Conservation (phyloP, 345 rosid species). For the Eucalyptus cladocalyx region DNA sequence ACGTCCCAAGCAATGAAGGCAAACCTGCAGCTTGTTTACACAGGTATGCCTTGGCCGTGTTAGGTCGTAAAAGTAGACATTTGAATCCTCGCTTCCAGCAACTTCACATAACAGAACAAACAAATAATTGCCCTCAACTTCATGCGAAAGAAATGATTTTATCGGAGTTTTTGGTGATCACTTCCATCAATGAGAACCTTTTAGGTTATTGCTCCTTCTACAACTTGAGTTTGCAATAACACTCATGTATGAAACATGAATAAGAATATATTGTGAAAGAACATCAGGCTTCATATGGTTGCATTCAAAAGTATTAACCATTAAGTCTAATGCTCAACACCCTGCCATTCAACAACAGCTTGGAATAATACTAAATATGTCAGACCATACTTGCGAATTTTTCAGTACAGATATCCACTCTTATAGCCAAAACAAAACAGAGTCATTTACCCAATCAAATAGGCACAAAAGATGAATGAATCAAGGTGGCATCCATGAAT, state of each 20-base stretch:
- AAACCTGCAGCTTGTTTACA: constrained; percentile 94
- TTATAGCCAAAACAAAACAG: neutral
- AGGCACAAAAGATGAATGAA: neutral
- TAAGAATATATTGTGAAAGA: neutral
- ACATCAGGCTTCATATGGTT: neutral
- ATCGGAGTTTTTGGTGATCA: neutral
- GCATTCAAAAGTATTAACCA: neutral
- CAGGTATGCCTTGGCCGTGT: constrained; percentile 83
- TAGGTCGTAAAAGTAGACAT: constrained; percentile 83
- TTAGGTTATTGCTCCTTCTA: neutral
- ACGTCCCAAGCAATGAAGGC: neutral
- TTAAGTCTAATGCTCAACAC: neutral
- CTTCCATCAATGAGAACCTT: neutral
- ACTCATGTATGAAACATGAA: neutral
- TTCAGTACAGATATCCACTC: neutral
- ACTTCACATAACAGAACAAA: constrained; percentile 22
- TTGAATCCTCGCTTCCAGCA: constrained; percentile 91
- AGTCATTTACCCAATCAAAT: neutral
- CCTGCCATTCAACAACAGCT: neutral
- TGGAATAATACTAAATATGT: neutral
- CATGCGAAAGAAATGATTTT: neutral
- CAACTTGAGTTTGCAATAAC: neutral
- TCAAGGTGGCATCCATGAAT: neutral
- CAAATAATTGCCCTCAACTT: neutral
- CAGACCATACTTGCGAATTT: neutral